Evolutionary conservation across 208 protist species (phyloP).

Genomic region (Leishmania guyanensis): DNA sequence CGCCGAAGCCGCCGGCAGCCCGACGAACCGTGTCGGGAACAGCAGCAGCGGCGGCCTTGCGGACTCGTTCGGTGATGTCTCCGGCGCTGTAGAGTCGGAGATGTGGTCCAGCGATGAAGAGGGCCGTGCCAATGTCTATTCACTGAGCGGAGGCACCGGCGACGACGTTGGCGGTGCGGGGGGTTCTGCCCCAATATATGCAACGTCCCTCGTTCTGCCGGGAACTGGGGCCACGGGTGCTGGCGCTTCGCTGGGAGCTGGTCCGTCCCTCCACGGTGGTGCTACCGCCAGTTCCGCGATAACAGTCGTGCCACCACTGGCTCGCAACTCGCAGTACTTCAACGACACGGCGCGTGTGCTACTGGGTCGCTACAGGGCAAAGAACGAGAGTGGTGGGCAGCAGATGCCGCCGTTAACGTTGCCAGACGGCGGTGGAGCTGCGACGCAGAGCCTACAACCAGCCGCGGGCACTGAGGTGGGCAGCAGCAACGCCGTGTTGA

Average conservation of each 20-base stretch:
- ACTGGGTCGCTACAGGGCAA: slow-evolving; percentile 33
- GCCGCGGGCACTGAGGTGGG: background rate
- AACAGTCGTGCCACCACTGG: slow-evolving; percentile 4
- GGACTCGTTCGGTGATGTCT: background rate
- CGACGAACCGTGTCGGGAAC: background rate
- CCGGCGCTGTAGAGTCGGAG: slow-evolving; percentile 8
- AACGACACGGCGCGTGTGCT: slow-evolving; percentile 44
- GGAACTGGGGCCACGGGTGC: background rate
- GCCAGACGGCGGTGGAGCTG: background rate
- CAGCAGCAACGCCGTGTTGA: background rate
- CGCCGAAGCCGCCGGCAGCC: slow-evolving; percentile 18
- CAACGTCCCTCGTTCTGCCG: background rate
- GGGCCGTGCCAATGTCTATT: slow-evolving; percentile 13
- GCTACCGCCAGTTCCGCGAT: background rate
- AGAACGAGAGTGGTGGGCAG: slow-evolving; percentile 3
- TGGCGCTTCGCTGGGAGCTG: background rate
- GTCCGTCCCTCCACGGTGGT: background rate
- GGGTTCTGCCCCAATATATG: background rate
- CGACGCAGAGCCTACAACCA: background rate
- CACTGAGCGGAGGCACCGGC: background rate
- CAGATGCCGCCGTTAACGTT: background rate
- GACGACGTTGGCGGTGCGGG: slow-evolving; percentile 6
- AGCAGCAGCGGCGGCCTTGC: background rate
- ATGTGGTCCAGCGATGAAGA: slow-evolving; percentile 31
- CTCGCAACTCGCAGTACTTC: slow-evolving; percentile 28